Percentiles rank a stretch among this genome's conserved stretches.
Evolutionary conservation across 225 moss, liverwort and hornwort genomes (phyloP).

Genomic region (Bryum argenteum): DNA sequence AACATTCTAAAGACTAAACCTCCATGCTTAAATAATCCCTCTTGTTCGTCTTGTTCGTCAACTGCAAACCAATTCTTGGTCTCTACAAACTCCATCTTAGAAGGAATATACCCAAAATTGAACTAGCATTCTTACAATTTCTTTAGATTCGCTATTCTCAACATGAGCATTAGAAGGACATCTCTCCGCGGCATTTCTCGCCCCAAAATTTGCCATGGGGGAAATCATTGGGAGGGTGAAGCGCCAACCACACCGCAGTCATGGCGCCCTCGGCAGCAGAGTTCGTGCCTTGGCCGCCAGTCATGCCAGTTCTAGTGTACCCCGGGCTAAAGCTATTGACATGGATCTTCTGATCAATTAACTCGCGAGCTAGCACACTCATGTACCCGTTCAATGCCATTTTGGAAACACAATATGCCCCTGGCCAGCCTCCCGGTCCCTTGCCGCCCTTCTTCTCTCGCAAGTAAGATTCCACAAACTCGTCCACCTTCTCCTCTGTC

Average conservation of each 20-base stretch:
- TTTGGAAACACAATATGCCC: conserved; percentile 33
- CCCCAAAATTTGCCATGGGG: conserved; percentile 44
- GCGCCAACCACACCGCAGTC: conserved; percentile 46
- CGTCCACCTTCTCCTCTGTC: conserved; percentile 36
- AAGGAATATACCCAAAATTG: no score
- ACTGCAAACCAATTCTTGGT: no score
- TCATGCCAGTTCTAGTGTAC: conserved; percentile 33
- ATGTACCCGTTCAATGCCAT: conserved; percentile 50
- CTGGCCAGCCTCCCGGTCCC: conserved; percentile 38
- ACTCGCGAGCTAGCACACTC: conserved; percentile 40
- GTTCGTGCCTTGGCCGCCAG: conserved; percentile 14
- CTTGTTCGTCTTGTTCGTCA: no score
- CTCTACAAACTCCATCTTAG: no score
- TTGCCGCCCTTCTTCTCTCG: conserved; percentile 30
- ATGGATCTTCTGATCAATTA: not conserved
- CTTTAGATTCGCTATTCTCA: no score
- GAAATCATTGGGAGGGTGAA: conserved; percentile 17
- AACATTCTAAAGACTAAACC: no score
- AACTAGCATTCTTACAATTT: no score
- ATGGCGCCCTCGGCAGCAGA: conserved; percentile 39
- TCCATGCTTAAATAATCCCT: no score
- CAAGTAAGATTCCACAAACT: conserved; percentile 32
- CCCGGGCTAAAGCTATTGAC: conserved; percentile 44
- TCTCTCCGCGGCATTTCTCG: conserved; percentile 22
- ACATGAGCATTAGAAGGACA: conserved; percentile 16